A percentile compares a stretch with the other conserved stretches of the same genome.
Evolutionary conservation across 2,329 filamentous ascomycete genomes (phyloP).

Genomic region (Aureobasidium sp.): DNA sequence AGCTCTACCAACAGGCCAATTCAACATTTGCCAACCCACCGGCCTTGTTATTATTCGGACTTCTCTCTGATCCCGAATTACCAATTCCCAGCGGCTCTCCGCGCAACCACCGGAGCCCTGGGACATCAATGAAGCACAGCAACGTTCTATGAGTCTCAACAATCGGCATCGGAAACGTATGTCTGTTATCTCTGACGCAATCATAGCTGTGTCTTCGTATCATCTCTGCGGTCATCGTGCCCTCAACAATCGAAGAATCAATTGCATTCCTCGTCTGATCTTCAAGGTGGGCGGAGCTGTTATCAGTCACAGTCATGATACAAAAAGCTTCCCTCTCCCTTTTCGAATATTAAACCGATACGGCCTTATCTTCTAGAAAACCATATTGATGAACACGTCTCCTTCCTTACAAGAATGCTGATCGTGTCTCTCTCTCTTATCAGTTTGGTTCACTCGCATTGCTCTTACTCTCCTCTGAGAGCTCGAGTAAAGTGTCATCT

Average conservation of each 20-base stretch:
- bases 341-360: not conserved
- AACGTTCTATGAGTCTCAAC: slow-evolving; percentile 1
- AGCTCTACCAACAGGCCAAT: not conserved
- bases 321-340: too few species aligned
- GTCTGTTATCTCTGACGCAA: slow-evolving; percentile 1
- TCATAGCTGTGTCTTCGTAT: not conserved
- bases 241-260: too few species aligned
- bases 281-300: too few species aligned
- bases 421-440: too few species aligned
- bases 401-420: too few species aligned
- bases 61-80: not conserved
- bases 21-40: not conserved
- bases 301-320: too few species aligned
- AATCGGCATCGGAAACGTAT: not conserved
- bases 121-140: not conserved
- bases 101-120: not conserved
- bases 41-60: not conserved
- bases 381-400: too few species aligned
- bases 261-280: too few species aligned
- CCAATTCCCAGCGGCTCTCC: slow-evolving; percentile 1
- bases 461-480: too few species aligned
- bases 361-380: not conserved
- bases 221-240: not conserved
- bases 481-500: too few species aligned
- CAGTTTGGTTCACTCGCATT: too few species aligned